Conservation (phyloP, 495 filamentous ascomycete species). For the Hyaloscypha variabilis region DNA sequence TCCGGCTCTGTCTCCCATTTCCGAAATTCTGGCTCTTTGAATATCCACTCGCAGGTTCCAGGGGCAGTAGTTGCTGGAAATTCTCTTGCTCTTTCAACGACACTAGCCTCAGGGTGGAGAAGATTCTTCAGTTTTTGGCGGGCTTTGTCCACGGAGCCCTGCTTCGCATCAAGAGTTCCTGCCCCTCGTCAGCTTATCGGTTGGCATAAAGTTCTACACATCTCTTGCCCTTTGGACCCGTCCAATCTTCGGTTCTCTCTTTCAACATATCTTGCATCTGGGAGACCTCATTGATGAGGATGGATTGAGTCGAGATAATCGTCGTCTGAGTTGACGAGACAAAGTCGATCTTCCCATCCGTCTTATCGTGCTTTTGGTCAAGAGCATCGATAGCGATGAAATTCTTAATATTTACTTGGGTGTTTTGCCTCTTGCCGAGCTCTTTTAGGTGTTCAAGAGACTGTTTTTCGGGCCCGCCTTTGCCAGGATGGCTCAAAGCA, state of each 20-base stretch:
- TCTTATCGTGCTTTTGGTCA: not conserved
- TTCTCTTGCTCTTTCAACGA: slow-evolving; percentile 5
- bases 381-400: not conserved
- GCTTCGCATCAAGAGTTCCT: not conserved
- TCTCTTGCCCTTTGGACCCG: not conserved
- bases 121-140: not conserved
- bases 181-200: not conserved
- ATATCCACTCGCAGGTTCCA: slow-evolving; percentile 12
- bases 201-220: not conserved
- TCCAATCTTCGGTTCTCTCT: not conserved
- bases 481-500: not conserved
- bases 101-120: not conserved
- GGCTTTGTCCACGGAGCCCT: not conserved
- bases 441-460: slow-evolving; percentile 2
- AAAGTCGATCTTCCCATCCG: not conserved
- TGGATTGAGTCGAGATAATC: too few species aligned
- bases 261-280: too few species aligned
- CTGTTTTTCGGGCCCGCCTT: not conserved
- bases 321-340: too few species aligned
- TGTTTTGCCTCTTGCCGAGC: slow-evolving; percentile 1
- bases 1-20: not conserved
- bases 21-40: slow-evolving; percentile 4
- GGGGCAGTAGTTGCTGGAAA: slow-evolving; percentile 1
- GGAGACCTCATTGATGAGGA: too few species aligned
- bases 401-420: not conserved